Evolutionary conservation across 2,329 filamentous ascomycete genomes (phyloP), one percentile per base, ranked within the genome.

Genomic region (Pleurostoma richardsiae): DNA sequence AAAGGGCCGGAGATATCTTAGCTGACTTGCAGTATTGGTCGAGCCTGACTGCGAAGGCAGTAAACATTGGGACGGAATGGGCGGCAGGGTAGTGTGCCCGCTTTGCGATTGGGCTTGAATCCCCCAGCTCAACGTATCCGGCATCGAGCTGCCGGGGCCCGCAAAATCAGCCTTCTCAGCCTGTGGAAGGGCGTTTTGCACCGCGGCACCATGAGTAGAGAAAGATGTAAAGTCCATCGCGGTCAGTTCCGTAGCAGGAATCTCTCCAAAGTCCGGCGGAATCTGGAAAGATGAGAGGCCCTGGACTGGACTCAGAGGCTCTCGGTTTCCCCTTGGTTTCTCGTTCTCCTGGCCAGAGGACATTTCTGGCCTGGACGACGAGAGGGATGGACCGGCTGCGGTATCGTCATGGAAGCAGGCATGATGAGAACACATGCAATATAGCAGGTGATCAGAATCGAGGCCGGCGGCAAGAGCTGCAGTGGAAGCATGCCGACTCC

Each of bases 401-500:
- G 57, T 62, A 54, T 80, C 70, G 59, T 82, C 79, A 51, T 83
- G 79, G 51, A 72, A 83, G 59, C 79, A 83, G 45, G 79, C 79
- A 61, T 83, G 79, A 54, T 83, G 79, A 44, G 74, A 76, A 56
- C 79, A 83, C 79, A 82, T 82, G 64, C 79, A 83, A 70, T 72
- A 80, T 49, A 67, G 66, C 29, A 67, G 56, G 56, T 79, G 71
- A 45, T 73, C 72, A 38, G 60, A 49, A 43, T 58, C 60, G 10
- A 56, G 55, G 50, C 51, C 57, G 33, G 61, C 60, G 45, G 61
- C 54, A 39, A 63, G 58, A 41, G 65, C 58, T 42, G 62, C 59
- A 30, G 56, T 63, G 41, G 59, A 52, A 45, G 60, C 54, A 46
- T 63, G 64, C 50, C 72, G 72, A 56, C 71, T 72, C 77, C 78